Base-by-base conservation (phyloP, 2,329 filamentous ascomycete species). In the Leptoxyphium fumago region DNA sequence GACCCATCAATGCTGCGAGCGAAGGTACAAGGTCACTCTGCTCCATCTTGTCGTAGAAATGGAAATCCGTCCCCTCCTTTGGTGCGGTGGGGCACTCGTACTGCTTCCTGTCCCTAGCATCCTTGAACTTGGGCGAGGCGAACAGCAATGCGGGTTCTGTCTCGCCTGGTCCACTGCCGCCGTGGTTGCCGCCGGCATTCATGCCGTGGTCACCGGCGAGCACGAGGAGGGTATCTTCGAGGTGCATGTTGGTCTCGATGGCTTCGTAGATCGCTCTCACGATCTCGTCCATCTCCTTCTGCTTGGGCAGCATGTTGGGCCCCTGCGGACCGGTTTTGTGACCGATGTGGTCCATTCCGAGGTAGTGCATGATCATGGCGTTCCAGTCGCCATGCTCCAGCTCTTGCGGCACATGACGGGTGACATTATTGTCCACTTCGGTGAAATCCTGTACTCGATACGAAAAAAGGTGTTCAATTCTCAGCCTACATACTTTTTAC, bases 121-220 rank as follows among this genome's bases (percentile, higher is more conserved):
- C 18, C 44, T 43, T 76, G 38, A 94, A 70, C 56, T 86, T 91
- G 0, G 89, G 87, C 2, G 87, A 91, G 50, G 94, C 76, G 61
- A 98, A 96, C 15, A 95, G 75, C 9, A 98, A 67, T 13, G 91
- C 91, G 0, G 91, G 82, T 1, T 89, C 95, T 1, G 91, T 96
- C 67, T 98, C 91, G 38, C 91, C 89, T 1, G 86, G 77, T 0
- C 88, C 88, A 9, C 89, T 95, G 34, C 89, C 91, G 28, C 91
- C 91, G 60, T 98, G 91, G 53, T 96, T 96, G 2, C 91, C 91
- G 15, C 85, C 91, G 54, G 96, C 89, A 54, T 96, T 98, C 91
- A 98, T 98, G n/a, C 91, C 91, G 59, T 98, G 91, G 55, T 98
- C 93, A 45, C 91, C 91, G 45, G 82, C 86, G 6, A 98, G 66